Percentiles rank a stretch among this genome's conserved stretches.
phyloP scores from a whole-genome alignment of 257 asterid genomes.

The Solanum gracilifrons region DNA sequence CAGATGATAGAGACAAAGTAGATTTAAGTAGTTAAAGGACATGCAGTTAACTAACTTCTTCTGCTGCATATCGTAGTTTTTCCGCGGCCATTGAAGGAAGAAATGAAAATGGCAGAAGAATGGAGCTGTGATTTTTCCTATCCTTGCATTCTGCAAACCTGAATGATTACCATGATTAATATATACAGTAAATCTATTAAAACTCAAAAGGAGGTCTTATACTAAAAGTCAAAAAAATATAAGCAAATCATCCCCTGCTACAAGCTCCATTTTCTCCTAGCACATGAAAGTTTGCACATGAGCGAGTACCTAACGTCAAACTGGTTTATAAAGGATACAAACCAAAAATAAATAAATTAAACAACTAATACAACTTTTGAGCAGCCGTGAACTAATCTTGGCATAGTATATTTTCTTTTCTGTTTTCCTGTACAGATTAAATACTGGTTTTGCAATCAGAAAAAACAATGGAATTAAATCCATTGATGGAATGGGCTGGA shows the following conservation, averaged over 20 bases:
- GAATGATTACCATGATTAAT: constrained; percentile 63
- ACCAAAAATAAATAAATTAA: not conserved
- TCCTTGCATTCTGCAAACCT: constrained; percentile 99
- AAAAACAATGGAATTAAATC: not conserved
- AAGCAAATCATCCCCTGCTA: not conserved
- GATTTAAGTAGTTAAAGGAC: not conserved
- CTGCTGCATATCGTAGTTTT: constrained; percentile 70
- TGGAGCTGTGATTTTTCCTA: constrained; percentile 60
- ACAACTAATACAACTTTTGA: not conserved
- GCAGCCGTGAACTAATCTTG: not conserved
- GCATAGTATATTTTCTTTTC: not conserved
- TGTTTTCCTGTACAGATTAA: not conserved
- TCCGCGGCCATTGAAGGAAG: constrained; percentile 86
- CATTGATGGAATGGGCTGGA: not conserved
- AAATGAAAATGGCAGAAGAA: constrained; percentile 70
- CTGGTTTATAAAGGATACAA: not conserved
- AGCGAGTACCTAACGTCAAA: not conserved
- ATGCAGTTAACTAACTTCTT: constrained; percentile 37
- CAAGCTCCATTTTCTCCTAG: not conserved
- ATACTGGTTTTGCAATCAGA: not conserved
- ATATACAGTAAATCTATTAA: constrained; percentile 52
- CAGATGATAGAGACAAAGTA: not conserved
- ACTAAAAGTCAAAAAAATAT: not conserved
- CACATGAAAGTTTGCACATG: not conserved
- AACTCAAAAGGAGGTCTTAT: constrained; percentile 27